Conservation (phyloP, 2,329 filamentous ascomycete genomes). For the Aureobasidium sp. region DNA sequence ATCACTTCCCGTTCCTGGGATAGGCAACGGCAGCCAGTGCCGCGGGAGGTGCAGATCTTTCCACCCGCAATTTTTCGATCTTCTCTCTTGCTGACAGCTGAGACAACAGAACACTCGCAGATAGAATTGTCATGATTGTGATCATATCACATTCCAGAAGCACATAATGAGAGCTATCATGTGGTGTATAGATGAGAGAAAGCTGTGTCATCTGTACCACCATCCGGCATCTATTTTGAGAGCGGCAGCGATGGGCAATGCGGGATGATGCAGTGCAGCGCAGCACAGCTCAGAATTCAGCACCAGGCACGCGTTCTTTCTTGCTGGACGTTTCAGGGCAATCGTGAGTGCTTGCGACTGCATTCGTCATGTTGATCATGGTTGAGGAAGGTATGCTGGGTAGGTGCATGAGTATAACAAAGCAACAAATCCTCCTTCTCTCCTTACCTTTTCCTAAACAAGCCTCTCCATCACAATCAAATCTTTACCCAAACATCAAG, state of each 20-base stretch:
- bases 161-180: neutral
- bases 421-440: neutral
- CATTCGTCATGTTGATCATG: conserved; percentile 5
- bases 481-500: neutral
- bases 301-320: neutral
- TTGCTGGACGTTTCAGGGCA: neutral
- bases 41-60: neutral
- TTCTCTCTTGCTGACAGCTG: neutral
- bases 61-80: neutral
- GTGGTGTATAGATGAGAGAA: neutral
- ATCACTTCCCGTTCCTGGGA: conserved; percentile 4
- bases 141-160: neutral
- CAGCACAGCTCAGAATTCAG: neutral
- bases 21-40: neutral
- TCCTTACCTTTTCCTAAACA: neutral
- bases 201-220: neutral
- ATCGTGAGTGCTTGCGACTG: neutral
- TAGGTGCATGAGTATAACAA: neutral
- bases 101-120: neutral
- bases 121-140: neutral
- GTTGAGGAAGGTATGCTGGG: neutral
- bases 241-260: neutral
- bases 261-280: conserved; percentile 6
- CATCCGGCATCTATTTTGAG: neutral
- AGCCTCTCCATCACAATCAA: neutral